Percentiles rank a stretch among this genome's conserved stretches.
phyloP scores from a whole-genome alignment of 2,329 filamentous ascomycete species.

The Neonectria magnoliae region DNA sequence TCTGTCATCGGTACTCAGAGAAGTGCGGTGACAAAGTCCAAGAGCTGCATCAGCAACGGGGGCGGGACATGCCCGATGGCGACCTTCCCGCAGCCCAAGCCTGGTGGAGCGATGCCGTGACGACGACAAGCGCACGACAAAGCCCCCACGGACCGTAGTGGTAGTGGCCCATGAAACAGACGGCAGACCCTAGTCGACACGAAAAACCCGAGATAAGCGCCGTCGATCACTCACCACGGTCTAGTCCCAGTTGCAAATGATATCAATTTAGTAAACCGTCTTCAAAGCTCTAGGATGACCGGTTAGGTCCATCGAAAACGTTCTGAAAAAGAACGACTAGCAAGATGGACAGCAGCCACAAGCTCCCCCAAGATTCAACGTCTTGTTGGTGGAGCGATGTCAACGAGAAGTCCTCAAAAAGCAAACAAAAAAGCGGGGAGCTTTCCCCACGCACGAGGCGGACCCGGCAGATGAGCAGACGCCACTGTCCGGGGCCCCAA shows the following conservation, averaged over 20 bases:
- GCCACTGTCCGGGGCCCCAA: conserved; percentile 32
- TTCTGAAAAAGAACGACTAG: background rate
- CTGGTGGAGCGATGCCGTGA: conserved; percentile 22
- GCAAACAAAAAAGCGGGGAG: conserved; percentile 15
- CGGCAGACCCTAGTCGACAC: conserved; percentile 9
- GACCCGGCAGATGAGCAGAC: conserved; percentile 25
- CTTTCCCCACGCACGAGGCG: conserved; percentile 21
- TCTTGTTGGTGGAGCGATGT: background rate
- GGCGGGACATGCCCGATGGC: conserved; percentile 18
- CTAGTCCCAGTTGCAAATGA: background rate
- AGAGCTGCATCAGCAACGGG: conserved; percentile 23
- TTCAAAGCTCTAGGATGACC: background rate
- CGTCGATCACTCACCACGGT: background rate
- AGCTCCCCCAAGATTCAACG: conserved; percentile 1
- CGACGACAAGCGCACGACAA: conserved; percentile 4
- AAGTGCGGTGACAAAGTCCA: conserved; percentile 17
- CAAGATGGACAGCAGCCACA: background rate
- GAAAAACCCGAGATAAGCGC: conserved; percentile 24
- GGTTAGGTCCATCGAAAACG: background rate
- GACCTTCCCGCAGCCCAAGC: conserved; percentile 7
- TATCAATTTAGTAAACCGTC: background rate
- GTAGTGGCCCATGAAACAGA: conserved; percentile 8
- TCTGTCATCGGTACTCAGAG: background rate
- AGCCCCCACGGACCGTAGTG: conserved; percentile 17
- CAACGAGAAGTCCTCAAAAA: conserved; percentile 46